Conservation (phyloP, 345 rosid species). For the Eucalyptus microcorys region DNA sequence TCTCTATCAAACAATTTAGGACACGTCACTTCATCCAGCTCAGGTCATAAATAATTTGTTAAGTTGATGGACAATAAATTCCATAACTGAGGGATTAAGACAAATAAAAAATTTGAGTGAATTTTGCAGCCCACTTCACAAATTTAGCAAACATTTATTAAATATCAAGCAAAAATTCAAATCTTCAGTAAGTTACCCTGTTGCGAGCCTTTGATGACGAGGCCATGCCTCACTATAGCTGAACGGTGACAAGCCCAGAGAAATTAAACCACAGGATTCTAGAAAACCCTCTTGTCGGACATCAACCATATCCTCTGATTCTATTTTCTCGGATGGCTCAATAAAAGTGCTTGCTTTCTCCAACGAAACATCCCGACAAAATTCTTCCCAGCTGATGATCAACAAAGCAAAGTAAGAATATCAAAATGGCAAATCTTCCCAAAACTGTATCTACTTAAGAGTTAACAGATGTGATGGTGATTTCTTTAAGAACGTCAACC, state of each 20-base stretch:
- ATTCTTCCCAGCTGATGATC: slow-evolving; percentile 70
- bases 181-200: slow-evolving; percentile 25
- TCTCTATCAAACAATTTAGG: not conserved
- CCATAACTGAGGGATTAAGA: not conserved
- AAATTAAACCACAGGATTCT: slow-evolving; percentile 14
- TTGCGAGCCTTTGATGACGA: slow-evolving; percentile 25
- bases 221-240: slow-evolving; percentile 26
- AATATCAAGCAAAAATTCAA: not conserved
- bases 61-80: not conserved
- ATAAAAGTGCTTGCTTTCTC: slow-evolving; percentile 61
- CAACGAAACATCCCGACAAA: slow-evolving; percentile 61
- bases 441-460: not conserved
- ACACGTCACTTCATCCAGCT: not conserved
- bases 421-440: not conserved
- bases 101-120: not conserved
- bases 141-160: not conserved
- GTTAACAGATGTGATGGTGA: not conserved
- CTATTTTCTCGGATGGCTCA: slow-evolving; percentile 16
- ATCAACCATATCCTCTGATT: slow-evolving; percentile 3
- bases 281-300: slow-evolving; percentile 16
- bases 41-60: not conserved
- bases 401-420: not conserved
- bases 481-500: not conserved
- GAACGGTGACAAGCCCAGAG: slow-evolving; percentile 6
- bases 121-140: not conserved